phyloP scores from a whole-genome alignment of 2,329 filamentous ascomycete species.

The Rhynchosporium secalis region DNA sequence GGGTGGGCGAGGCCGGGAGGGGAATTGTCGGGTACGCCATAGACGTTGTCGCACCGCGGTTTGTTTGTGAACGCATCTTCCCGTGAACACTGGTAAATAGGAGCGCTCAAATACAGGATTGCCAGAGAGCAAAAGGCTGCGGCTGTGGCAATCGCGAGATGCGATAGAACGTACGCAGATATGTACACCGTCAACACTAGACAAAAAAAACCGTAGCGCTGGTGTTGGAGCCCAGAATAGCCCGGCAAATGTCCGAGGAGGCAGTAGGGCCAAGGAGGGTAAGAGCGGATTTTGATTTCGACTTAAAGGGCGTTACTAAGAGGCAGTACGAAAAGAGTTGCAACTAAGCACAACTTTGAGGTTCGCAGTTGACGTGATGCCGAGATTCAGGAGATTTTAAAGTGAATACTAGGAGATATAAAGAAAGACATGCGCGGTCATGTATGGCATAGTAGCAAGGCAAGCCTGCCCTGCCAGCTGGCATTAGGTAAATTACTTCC shows the following conservation, averaged over 20 bases:
- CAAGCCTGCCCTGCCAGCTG: not conserved
- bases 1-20: constrained; percentile 73
- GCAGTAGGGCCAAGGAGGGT: not conserved
- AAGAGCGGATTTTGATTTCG: not conserved
- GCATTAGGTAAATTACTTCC: too few species aligned
- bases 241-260: constrained; percentile 5
- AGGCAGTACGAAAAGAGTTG: not conserved
- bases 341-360: not conserved
- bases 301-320: not conserved
- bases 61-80: constrained; percentile 35
- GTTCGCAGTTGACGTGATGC: not conserved
- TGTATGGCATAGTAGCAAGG: not conserved
- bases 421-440: not conserved
- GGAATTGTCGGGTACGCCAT: constrained; percentile 44
- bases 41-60: constrained; percentile 28
- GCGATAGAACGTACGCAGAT: constrained; percentile 4
- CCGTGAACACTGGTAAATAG: constrained; percentile 22
- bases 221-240: constrained; percentile 10
- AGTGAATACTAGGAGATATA: not conserved
- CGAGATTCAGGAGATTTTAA: not conserved
- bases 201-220: not conserved
- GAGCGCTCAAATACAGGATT: constrained; percentile 12
- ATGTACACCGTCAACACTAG: constrained; percentile 7
- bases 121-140: not conserved
- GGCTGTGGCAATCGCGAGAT: constrained; percentile 10